phyloP scores from a whole-genome alignment of 441 rosid genomes.

The Populus hybrid region DNA sequence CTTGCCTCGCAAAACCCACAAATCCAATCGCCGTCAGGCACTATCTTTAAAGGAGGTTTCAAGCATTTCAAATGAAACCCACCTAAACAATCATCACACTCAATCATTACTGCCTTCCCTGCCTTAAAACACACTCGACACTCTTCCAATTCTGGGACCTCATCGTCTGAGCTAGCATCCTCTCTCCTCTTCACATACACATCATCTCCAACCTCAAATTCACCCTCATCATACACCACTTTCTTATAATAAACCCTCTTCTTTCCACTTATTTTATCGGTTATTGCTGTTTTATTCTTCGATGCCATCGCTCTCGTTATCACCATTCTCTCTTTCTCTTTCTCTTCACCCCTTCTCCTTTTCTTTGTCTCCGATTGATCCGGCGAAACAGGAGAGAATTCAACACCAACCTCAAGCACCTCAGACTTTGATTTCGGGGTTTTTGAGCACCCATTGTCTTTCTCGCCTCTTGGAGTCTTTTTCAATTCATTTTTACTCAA shows the following conservation, averaged over 20 bases:
- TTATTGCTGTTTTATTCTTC: not conserved
- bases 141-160: constrained; percentile 73
- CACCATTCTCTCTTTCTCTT: constrained; percentile 8
- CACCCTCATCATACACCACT: constrained; percentile 67
- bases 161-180: constrained; percentile 55
- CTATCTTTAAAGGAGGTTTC: constrained; percentile 69
- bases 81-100: constrained; percentile 85
- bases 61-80: constrained; percentile 95
- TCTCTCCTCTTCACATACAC: constrained; percentile 90
- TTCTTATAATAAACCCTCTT: constrained; percentile 68
- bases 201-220: constrained; percentile 74
- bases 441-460: constrained; percentile 1
- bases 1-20: constrained; percentile 64
- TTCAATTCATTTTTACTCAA: not conserved
- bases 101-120: constrained; percentile 67
- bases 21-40: constrained; percentile 92
- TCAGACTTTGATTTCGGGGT: constrained; percentile 23
- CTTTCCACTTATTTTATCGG: constrained; percentile 19
- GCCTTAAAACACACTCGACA: constrained; percentile 74
- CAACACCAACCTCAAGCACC: constrained; percentile 20
- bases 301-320: constrained; percentile 25
- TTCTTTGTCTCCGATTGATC: constrained; percentile 50
- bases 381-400: constrained; percentile 57
- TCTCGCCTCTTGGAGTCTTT: constrained; percentile 14
- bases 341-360: constrained; percentile 40